Evolutionary conservation across 441 rosid genomes (phyloP).

Genomic region (Dalechampia spathulata): DNA sequence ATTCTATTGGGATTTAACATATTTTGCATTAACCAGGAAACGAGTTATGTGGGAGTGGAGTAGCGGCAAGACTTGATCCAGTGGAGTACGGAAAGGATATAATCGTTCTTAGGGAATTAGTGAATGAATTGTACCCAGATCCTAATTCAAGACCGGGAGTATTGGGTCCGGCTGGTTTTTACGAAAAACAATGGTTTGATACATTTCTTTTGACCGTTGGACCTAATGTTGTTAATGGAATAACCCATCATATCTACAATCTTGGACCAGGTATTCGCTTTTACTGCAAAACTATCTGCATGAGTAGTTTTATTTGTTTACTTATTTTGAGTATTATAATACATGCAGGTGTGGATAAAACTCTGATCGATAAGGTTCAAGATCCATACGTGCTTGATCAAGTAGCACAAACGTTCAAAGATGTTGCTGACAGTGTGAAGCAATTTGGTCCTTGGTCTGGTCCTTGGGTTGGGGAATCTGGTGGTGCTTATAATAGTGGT

Average conservation of each 20-base stretch:
- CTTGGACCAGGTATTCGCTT: constrained; percentile 59
- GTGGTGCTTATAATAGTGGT: constrained; percentile 72
- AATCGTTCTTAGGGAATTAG: constrained; percentile 24
- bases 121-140: constrained; percentile 33
- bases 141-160: constrained; percentile 31
- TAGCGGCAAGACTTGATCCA: constrained; percentile 36
- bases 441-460: constrained; percentile 42
- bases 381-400: constrained; percentile 44
- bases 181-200: constrained; percentile 44
- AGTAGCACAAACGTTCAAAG: constrained; percentile 36
- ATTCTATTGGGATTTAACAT: too few relatives aligned
- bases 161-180: constrained; percentile 57
- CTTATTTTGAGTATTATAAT: background rate
- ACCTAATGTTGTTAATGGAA: constrained; percentile 36
- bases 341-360: constrained; percentile 37
- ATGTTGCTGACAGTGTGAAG: constrained; percentile 12
- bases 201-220: constrained; percentile 37
- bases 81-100: constrained; percentile 41
- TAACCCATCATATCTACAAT: constrained; percentile 62
- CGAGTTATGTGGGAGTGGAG: constrained; percentile 54
- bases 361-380: constrained; percentile 37
- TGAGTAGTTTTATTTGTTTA: background rate
- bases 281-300: too few relatives aligned
- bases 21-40: constrained; percentile 34
- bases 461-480: constrained; percentile 65